Percentiles rank a stretch among this genome's conserved stretches.
phyloP scores from a whole-genome alignment of 257 asterid genomes.

The Capsicum chinense region DNA sequence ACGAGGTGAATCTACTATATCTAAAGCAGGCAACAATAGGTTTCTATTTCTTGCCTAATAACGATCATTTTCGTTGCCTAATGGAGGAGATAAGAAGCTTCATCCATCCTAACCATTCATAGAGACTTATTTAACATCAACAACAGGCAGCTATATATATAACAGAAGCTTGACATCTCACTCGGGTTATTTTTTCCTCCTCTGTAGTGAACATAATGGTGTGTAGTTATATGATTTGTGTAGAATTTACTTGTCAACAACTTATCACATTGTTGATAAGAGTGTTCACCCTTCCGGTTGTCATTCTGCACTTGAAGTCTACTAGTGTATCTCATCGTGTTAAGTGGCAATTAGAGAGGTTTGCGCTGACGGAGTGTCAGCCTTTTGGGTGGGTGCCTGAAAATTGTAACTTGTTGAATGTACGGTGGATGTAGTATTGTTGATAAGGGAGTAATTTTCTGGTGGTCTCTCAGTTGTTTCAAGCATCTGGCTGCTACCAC shows the following conservation, averaged over 20 bases:
- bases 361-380: background rate
- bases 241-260: background rate
- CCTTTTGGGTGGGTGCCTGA: background rate
- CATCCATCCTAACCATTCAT: constrained; percentile 37
- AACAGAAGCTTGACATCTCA: constrained; percentile 35
- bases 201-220: constrained; percentile 27
- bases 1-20: constrained; percentile 57
- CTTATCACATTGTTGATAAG: constrained; percentile 3
- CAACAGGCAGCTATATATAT: constrained; percentile 30
- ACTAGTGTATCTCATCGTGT: background rate
- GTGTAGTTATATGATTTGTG: constrained; percentile 31
- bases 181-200: constrained; percentile 3
- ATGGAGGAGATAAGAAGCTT: constrained; percentile 62
- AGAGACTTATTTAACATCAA: background rate
- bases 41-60: constrained; percentile 86
- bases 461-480: background rate
- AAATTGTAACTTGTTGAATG: background rate
- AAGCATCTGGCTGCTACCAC: background rate
- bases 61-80: constrained; percentile 63
- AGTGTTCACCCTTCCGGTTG: background rate
- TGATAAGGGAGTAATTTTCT: background rate
- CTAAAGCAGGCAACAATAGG: constrained; percentile 82
- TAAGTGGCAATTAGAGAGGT: background rate
- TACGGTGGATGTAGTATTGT: background rate
- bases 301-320: background rate